Conservation (phyloP, 2,329 filamentous ascomycete genomes). For the Madurella mycetomatis region DNA sequence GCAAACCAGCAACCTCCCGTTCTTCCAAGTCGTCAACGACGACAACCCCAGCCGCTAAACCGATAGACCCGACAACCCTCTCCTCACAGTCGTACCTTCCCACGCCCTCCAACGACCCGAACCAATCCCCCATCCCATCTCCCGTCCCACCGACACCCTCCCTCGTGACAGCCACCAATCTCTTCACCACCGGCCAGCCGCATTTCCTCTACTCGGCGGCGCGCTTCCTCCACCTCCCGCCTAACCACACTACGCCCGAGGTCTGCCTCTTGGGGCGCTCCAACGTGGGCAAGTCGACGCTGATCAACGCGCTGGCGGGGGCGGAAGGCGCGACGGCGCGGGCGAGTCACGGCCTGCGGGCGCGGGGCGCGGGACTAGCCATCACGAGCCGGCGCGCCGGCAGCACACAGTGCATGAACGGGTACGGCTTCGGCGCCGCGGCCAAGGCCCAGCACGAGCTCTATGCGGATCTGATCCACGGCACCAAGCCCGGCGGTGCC, state of each 20-base stretch:
- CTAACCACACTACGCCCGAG: conserved; percentile 52
- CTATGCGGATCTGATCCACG: conserved; percentile 7
- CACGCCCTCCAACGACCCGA: conserved; percentile 23
- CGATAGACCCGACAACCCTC: conserved; percentile 1
- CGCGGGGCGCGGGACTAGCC: conserved; percentile 46
- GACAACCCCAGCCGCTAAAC: background rate
- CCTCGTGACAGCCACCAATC: conserved; percentile 23
- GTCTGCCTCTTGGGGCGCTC: conserved; percentile 80
- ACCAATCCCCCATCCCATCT: conserved; percentile 19
- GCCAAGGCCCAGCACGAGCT: conserved; percentile 21
- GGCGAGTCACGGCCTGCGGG: conserved; percentile 24
- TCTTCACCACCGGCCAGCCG: conserved; percentile 27
- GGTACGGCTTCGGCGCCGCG: conserved; percentile 49
- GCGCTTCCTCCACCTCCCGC: conserved; percentile 43
- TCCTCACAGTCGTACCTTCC: conserved; percentile 30
- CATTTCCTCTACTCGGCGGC: conserved; percentile 48
- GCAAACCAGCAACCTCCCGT: background rate
- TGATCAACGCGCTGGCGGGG: conserved; percentile 76
- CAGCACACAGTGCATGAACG: conserved; percentile 52
- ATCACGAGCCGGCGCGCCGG: conserved; percentile 49
- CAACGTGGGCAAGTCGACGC: conserved; percentile 85
- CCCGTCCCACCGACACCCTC: conserved; percentile 13
- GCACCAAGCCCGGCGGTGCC: background rate
- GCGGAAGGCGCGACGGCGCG: conserved; percentile 26
- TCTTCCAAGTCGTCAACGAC: conserved; percentile 3